Evolutionary conservation across 495 filamentous ascomycete species (phyloP), one percentile per base, ranked within the genome.

Genomic region (Penicillium fimorum): DNA sequence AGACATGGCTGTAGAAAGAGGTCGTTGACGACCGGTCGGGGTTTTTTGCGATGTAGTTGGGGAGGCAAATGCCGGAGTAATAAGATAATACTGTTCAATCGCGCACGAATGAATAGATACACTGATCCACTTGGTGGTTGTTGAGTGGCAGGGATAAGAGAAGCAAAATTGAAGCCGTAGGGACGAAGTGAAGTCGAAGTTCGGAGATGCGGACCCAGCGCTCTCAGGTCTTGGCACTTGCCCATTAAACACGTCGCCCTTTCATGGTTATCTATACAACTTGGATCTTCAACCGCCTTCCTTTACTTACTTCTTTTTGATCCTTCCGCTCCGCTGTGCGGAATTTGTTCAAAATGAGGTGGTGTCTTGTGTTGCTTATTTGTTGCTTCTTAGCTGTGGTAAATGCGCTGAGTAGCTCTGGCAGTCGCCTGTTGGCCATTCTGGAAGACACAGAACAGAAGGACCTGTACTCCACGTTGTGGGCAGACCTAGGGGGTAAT

Each of bases 381-480:
- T 73, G 88, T 58, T 73, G 81, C 64, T 79, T 90, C 52, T 74
- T 84, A 62, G 78, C 84, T 65, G 72, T 81, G 37, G 89, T 86
- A 59, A 80, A 87, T 67, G 90, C 91, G 41, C 70, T 91, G 64
- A 96, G 92, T 77, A 87, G 83, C 57, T 86, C 82, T 52, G 94
- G 92, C 47, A 84, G 80, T 71, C 84, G 92, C 69, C 72, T 98
- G 71, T 75, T 97, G 63, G 92, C 94, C 29, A 83, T 97, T 44
- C 70, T 94, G 42, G 94, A 98, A 66, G 91, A 97, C 57, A 74
- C 81, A 52, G 78, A 80, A 35, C 90, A 96, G 63, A 90, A 90
- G 76, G 79, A 79, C 48, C 79, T 77, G 55, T 98, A 94, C 72
- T 89, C 88, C 45, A 86, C 83, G 63, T 91, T 97, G 67, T 84